Evolutionary conservation across 1,139 yeast genomes (phyloP), one percentile per base, ranked within the genome.

Genomic region (Scheffersomyces parashehatae): DNA sequence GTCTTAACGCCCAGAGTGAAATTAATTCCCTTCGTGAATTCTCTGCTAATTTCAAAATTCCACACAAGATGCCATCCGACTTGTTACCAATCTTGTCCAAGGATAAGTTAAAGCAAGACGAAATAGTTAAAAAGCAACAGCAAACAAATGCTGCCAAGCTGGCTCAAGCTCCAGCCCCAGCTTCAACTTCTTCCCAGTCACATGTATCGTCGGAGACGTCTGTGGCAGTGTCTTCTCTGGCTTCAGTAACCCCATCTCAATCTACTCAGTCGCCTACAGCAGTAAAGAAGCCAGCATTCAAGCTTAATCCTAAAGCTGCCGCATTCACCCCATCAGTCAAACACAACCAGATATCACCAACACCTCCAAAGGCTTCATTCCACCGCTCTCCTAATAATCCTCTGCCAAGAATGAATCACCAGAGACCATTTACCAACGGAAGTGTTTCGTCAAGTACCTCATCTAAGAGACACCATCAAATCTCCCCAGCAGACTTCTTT

Each of bases 1-100:
- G 80, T 50, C 65, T 76, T 46, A 77, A 72, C 52, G 82, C 83
- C 9, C 83, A 81, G 59, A 78, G 81, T 51, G 95, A 80, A 68
- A 81, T 88, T 52, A 84, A 85, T 52, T 88, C 93, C n/a, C 72
- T 89, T 46, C 83, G 81, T 49, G 88, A 87, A 60, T 90, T 90
- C 60, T 82, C 96, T 40, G 90, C 88, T 41, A 86, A 80, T 53
- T 88, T 88, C 65, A 88, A 88, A 65, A 81, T 89, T 26, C 88
- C 88, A 3, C 81, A 82, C 51, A 81, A 82, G 49, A 75, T 84
- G 56, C 96, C 96, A 5, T 62, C 79, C 30, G 96, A 89, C 59
- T 73, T 88, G 58, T 73, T 86, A 49, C 93, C 95, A 4, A 84
- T 87, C 31, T 70, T 86, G 37, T 72, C 91, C 6, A 85, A 85